Base-by-base conservation (phyloP, 768 basidiomycete species). In the Leccinum subtestaceum region DNA sequence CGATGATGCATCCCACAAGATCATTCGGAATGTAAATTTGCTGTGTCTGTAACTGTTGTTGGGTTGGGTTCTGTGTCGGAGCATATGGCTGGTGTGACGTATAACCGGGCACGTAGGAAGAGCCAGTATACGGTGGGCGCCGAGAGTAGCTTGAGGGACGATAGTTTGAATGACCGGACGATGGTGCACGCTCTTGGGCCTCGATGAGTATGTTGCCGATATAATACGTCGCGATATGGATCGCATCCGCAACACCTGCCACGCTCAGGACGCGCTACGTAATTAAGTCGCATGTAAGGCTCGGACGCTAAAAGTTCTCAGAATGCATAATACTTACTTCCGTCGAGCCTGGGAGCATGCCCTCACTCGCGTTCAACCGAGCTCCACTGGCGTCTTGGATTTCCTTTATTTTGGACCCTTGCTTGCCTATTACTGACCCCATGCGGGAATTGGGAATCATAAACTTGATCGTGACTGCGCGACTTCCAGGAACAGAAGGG, bases 381-480 rank as follows among this genome's bases (percentile, higher is more conserved):
- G 97, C 97, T 36, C 97, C 97, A 63, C 91, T 94, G 27, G 97
- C 97, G 68, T 99, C 97, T 72, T 99, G 97, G 63, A 99, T 99
- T 77, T 99, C 97, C 79, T 98, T 98, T 74, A 99, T 99, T 75
- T 99, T 99, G 38, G 89, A 88, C 32, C 97, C 97, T 62, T 89
- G 91, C 74, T 97, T 98, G 57, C 97, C 97, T 68, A 99, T 99
- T 60, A 98, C 94, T 17, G 95, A 97, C 45, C 96, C 96, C 96
- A 98, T 98, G 59, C 96, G 90, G 10, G 94, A 95, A 75, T 98
- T 98, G 63, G 96, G 96, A 58, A 98, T 97, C 90, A 98, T 98
- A 72, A 94, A 98, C 74, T 98, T 98, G 81, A 99, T 98, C 31
- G 97, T 98, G 56, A 99, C 97, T 29, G 97, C 96, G 60, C 95